A percentile compares a stretch with the other conserved stretches of the same genome.
Evolutionary conservation across 108 stramenopile genomes (phyloP).

Genomic region (Cyclotella choctawhatcheeana): DNA sequence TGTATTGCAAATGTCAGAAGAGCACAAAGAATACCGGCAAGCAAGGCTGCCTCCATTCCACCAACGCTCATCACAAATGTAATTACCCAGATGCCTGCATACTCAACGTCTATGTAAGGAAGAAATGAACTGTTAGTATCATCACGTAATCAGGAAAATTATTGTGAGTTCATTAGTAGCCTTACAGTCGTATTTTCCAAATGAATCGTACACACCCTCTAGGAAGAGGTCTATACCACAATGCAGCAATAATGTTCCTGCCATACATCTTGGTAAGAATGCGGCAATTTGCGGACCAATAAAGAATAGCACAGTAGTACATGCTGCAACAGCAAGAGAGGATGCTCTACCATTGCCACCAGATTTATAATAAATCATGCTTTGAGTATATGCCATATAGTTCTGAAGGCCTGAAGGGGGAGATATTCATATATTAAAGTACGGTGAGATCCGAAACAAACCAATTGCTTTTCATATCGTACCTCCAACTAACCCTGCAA

Average conservation of each 20-base stretch:
- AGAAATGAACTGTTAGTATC: background rate
- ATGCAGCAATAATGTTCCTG: conserved; percentile 85
- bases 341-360: conserved; percentile 65
- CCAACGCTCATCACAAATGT: conserved; percentile 69
- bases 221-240: conserved; percentile 84
- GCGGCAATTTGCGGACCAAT: conserved; percentile 63
- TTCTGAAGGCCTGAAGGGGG: conserved; percentile 77
- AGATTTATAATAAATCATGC: conserved; percentile 75
- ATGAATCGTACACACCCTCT: conserved; percentile 77
- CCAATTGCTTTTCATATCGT: no score
- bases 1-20: conserved; percentile 69
- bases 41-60: conserved; percentile 77
- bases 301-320: conserved; percentile 66
- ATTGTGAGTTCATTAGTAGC: no score
- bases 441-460: no score
- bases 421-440: no score
- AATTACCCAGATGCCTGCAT: conserved; percentile 73
- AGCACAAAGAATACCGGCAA: conserved; percentile 70
- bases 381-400: conserved; percentile 76
- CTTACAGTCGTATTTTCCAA: conserved; percentile 36
- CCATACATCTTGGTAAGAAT: conserved; percentile 83
- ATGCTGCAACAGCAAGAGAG: conserved; percentile 51
- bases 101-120: conserved; percentile 34
- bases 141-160: no score
- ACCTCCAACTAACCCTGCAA: conserved; percentile 65